Conservation (phyloP, 306 rosid species). For the Acacia confusa region DNA sequence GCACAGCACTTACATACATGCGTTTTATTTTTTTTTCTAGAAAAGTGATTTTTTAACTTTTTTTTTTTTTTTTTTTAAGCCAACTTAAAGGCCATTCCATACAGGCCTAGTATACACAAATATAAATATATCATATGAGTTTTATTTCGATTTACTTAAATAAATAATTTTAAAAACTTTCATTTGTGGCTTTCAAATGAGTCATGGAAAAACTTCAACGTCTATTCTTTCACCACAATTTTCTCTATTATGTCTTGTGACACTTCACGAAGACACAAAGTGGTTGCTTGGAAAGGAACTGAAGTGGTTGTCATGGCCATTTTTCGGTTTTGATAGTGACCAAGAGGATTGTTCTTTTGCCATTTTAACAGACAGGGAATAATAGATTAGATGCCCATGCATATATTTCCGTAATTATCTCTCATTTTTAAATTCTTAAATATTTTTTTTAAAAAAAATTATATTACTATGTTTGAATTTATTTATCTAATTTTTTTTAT, state of each 20-base stretch:
- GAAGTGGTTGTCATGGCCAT: not conserved
- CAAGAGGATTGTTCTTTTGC: not conserved
- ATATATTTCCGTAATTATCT: not conserved
- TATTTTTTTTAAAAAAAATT: too few relatives aligned
- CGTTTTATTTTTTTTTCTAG: too few relatives aligned
- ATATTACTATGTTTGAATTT: not conserved
- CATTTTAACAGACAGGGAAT: not conserved
- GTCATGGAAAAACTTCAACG: too few relatives aligned
- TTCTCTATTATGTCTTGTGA: not conserved
- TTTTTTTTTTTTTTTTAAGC: too few relatives aligned
- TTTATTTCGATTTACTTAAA: too few relatives aligned
- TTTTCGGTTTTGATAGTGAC: not conserved
- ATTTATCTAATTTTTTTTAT: not conserved
- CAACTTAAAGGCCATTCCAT: too few relatives aligned
- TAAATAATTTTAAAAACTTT: too few relatives aligned
- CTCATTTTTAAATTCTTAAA: not conserved
- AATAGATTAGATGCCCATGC: not conserved
- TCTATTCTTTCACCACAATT: not conserved
- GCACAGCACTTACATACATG: too few relatives aligned
- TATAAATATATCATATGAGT: too few relatives aligned
- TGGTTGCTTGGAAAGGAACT: not conserved
- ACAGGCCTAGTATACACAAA: too few relatives aligned
- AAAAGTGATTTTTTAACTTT: too few relatives aligned
- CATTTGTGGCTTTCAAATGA: too few relatives aligned
- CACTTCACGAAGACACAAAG: not conserved